These are phyloP conservation scores for Sicyos baderoa DNA, from an alignment of 306 rosid species.

Conservation along the genomic window DNA sequence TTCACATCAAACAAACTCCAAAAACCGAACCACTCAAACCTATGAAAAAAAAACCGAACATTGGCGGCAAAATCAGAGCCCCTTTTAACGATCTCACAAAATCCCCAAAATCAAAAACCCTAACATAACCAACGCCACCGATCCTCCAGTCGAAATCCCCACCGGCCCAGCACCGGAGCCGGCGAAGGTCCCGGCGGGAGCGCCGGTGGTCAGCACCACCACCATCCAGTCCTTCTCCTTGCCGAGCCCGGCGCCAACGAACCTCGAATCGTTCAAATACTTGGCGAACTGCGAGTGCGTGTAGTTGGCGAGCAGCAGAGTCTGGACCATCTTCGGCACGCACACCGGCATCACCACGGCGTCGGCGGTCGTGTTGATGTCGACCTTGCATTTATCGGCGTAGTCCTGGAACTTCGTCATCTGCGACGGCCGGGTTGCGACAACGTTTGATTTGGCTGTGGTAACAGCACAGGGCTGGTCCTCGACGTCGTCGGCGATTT, in stretches of 20 bases:
- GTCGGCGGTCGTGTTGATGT: constrained; percentile 22
- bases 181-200: constrained; percentile 39
- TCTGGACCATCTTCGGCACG: constrained; percentile 24
- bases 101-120: neutral
- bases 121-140: neutral
- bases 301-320: constrained; percentile 32
- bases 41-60: too few species aligned
- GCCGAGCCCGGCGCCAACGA: constrained; percentile 52
- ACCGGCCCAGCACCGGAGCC: constrained; percentile 20
- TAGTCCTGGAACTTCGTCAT: constrained; percentile 15
- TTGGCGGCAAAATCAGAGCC: neutral
- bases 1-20: neutral
- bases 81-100: neutral
- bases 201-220: constrained; percentile 40
- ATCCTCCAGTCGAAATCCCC: neutral
- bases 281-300: constrained; percentile 27
- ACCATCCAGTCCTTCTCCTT: constrained; percentile 65
- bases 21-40: neutral
- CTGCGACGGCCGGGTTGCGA: constrained; percentile 13
- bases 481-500: constrained; percentile 39
- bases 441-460: constrained; percentile 26
- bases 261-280: constrained; percentile 49
- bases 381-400: constrained; percentile 25
- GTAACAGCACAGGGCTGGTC: constrained; percentile 31
- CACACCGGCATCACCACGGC: constrained; percentile 34